Conservation (phyloP, 2,329 filamentous ascomycete species). For the Fusarium nygamai region DNA sequence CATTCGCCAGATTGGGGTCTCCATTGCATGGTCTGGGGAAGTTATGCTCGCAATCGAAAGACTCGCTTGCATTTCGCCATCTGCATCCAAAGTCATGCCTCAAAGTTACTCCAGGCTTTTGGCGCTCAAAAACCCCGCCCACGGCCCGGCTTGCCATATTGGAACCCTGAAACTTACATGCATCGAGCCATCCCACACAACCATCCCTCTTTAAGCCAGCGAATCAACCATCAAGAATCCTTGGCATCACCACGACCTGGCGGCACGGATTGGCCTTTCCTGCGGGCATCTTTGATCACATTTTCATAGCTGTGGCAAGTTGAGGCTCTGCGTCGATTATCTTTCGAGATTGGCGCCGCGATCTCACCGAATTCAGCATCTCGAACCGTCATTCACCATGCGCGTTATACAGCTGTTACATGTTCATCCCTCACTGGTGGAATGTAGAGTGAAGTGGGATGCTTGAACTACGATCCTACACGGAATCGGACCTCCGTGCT, state of each 20-base stretch:
- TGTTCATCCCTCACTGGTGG: slow-evolving; percentile 34
- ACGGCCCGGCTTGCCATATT: slow-evolving; percentile 35
- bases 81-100: slow-evolving; percentile 37
- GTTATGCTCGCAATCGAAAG: slow-evolving; percentile 1
- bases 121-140: slow-evolving; percentile 34
- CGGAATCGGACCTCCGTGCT: neutral
- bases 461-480: slow-evolving; percentile 10
- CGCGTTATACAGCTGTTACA: slow-evolving; percentile 21
- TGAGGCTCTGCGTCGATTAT: slow-evolving; percentile 34
- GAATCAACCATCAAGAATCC: slow-evolving; percentile 22
- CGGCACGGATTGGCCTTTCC: slow-evolving; percentile 21
- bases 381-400: slow-evolving; percentile 13
- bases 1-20: slow-evolving; percentile 22
- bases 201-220: slow-evolving; percentile 22
- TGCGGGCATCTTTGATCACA: neutral
- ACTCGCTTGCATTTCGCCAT: slow-evolving; percentile 29
- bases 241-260: slow-evolving; percentile 21
- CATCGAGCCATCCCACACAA: slow-evolving; percentile 26
- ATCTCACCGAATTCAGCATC: slow-evolving; percentile 18
- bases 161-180: slow-evolving; percentile 25
- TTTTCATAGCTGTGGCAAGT: slow-evolving; percentile 7
- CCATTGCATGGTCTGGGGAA: slow-evolving; percentile 15
- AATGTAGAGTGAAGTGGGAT: slow-evolving; percentile 15
- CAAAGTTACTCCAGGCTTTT: slow-evolving; percentile 19
- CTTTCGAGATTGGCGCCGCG: slow-evolving; percentile 4